phyloP scores from a whole-genome alignment of 805 yeast species.

The Candida caryicola region DNA sequence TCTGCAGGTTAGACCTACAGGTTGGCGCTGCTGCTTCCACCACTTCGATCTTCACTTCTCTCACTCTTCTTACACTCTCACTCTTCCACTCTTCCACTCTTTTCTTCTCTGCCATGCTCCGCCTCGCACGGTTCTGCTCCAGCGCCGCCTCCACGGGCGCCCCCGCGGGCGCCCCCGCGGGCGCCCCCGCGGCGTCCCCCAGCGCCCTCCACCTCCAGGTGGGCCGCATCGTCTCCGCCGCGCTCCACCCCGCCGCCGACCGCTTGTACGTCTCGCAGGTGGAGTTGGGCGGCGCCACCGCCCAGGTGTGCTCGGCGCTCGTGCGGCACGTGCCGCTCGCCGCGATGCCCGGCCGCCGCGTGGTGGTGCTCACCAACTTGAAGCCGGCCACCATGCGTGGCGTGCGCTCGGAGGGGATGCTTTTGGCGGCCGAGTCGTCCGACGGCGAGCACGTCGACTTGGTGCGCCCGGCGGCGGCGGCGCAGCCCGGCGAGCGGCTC shows the following conservation, averaged over 20 bases:
- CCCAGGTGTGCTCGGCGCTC: constrained; percentile 61
- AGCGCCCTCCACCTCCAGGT: constrained; percentile 32
- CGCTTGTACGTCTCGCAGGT: constrained; percentile 56
- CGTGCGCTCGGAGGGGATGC: constrained; percentile 59
- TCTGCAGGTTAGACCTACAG: no score
- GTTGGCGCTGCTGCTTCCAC: no score
- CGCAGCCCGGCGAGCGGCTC: constrained; percentile 39
- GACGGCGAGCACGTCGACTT: constrained; percentile 38
- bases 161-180: no score
- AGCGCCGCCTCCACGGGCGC: no score
- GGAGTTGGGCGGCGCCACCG: constrained; percentile 18
- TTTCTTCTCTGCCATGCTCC: no score
- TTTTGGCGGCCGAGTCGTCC: constrained; percentile 51
- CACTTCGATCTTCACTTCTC: no score
- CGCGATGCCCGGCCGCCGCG: constrained; percentile 36
- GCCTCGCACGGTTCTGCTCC: no score
- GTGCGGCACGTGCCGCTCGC: constrained; percentile 43
- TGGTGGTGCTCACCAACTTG: constrained; percentile 56
- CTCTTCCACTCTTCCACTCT: no score
- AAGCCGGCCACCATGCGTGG: constrained; percentile 66
- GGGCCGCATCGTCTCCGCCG: constrained; percentile 47
- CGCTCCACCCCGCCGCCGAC: constrained; percentile 56
- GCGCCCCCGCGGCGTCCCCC: no score
- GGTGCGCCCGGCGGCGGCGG: constrained; percentile 42
- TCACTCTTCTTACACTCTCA: no score